These are phyloP conservation scores for Sporisorium iseilematis-ciliati DNA, from an alignment of 1,284 basidiomycete genomes.

Conservation along the genomic window DNA sequence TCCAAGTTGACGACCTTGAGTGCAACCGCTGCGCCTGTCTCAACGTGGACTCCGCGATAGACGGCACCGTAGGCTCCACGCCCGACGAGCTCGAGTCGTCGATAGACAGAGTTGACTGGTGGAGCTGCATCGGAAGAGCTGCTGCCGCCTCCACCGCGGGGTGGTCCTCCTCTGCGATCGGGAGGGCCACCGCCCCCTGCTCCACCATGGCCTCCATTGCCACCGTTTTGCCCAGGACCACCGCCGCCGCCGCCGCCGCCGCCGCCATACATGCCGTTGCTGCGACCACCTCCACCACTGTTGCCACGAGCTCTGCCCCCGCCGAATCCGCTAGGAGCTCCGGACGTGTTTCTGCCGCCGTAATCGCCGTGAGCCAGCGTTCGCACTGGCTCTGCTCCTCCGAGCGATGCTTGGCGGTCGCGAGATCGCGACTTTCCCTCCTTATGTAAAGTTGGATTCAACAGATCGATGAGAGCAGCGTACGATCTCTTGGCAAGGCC, in stretches of 20 bases:
- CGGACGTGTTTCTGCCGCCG: conserved; percentile 20
- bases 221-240: conserved; percentile 10
- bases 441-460: conserved; percentile 46
- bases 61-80: conserved; percentile 68
- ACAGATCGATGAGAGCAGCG: conserved; percentile 44
- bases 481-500: conserved; percentile 49
- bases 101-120: conserved; percentile 54
- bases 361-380: conserved; percentile 27
- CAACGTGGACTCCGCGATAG: conserved; percentile 75
- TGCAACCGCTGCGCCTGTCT: conserved; percentile 87
- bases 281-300: conserved; percentile 11
- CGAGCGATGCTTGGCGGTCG: conserved; percentile 14
- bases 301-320: conserved; percentile 25
- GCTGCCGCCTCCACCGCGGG: conserved; percentile 22
- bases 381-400: conserved; percentile 5
- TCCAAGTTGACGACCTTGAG: conserved; percentile 99
- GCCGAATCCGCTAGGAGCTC: conserved; percentile 4
- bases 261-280: conserved; percentile 16
- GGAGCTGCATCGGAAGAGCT: conserved; percentile 18
- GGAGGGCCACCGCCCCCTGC: conserved; percentile 46
- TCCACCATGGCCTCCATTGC: conserved; percentile 23
- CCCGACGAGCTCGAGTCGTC: conserved; percentile 65
- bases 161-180: conserved; percentile 27
- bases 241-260: conserved; percentile 11
- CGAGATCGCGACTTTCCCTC: conserved; percentile 25